Evolutionary conservation across 2,329 filamentous ascomycete species (phyloP), one percentile per base, ranked within the genome.

Genomic region (Aspergillus costaricaensis): DNA sequence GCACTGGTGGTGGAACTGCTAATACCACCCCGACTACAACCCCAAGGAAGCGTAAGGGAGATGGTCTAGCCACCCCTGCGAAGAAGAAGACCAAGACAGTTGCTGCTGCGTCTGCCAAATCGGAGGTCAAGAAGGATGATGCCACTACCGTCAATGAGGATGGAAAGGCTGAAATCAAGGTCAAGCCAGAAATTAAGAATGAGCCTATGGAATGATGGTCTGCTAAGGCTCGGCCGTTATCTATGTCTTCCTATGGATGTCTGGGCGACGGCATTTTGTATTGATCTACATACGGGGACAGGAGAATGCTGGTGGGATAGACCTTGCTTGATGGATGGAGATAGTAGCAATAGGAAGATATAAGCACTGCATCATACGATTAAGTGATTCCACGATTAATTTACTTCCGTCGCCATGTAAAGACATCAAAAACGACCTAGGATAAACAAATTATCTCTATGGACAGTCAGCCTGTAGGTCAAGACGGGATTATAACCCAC

Each of bases 41-140:
- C 8, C 57, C 57, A 6, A 61, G 59, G 21, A 51, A 57, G n/a
- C 32, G 58, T 2, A 55, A 58, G 50, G 43, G 39, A 4, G 55
- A 51, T 0, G 25, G 23, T 23, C 12, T 52, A 1, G 8, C 55
- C 1, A 44, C 21, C 15, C 50, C 55, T 6, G 21, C 39, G 10
- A 55, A 44, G 25, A 51, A 55, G 56, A 58, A 58, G 15, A 25
- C 23, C 19, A 60, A 57, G 48, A 21, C 1, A 2, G 41, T 21
- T 5, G 10, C n/a, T 30, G 4, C 4, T 1, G 19, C 17, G n/a
- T 7, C 17, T 19, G 50, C 21, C n/a, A 5, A 15, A 12, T 12
- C 12, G 2, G 19, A 14, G 15, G 25, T 27, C 6, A 25, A n/a
- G 17, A 5, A 14, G 9, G n/a, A 14, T 27, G 48, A 25, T 25